Percentiles rank a stretch among this genome's conserved stretches.
Evolutionary conservation across 2,329 filamentous ascomycete genomes (phyloP).

Genomic region (Nemania abortiva): DNA sequence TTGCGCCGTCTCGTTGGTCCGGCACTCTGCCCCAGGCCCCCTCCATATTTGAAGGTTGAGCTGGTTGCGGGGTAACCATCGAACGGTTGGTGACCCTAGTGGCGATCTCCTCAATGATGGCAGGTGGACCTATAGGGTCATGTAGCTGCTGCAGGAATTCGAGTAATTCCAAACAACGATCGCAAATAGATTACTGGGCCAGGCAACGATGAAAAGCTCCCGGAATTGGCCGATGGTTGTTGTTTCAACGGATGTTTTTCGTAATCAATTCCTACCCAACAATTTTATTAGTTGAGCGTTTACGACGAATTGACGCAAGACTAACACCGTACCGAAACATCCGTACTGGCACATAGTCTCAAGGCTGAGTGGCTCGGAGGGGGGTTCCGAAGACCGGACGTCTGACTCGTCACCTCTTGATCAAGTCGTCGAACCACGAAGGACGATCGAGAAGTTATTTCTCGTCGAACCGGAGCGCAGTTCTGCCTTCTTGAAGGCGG

Average conservation of each 20-base stretch:
- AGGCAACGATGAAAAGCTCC: not conserved
- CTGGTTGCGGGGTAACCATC: conserved; percentile 39
- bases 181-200: conserved; percentile 20
- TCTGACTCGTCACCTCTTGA: conserved; percentile 26
- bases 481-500: conserved; percentile 76
- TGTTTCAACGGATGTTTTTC: conserved; percentile 8
- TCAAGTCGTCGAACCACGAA: conserved; percentile 56
- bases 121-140: conserved; percentile 1
- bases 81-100: conserved; percentile 26
- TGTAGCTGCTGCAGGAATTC: conserved; percentile 19
- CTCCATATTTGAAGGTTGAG: conserved; percentile 27
- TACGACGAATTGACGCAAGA: conserved; percentile 25
- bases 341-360: conserved; percentile 3
- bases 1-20: conserved; percentile 33
- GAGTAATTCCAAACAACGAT: conserved; percentile 25
- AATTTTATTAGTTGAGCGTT: conserved; percentile 11
- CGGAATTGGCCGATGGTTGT: conserved; percentile 28
- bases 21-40: conserved; percentile 16
- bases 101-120: conserved; percentile 30
- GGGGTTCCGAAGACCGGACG: conserved; percentile 8
- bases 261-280: conserved; percentile 18
- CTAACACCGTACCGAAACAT: conserved; percentile 24
- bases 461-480: conserved; percentile 78
- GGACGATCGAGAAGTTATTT: conserved; percentile 91
- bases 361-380: not conserved